Evolutionary conservation across 164 flowering plant species (phyloP), one percentile per base, ranked within the genome.

Genomic region (Vitis riparia): DNA sequence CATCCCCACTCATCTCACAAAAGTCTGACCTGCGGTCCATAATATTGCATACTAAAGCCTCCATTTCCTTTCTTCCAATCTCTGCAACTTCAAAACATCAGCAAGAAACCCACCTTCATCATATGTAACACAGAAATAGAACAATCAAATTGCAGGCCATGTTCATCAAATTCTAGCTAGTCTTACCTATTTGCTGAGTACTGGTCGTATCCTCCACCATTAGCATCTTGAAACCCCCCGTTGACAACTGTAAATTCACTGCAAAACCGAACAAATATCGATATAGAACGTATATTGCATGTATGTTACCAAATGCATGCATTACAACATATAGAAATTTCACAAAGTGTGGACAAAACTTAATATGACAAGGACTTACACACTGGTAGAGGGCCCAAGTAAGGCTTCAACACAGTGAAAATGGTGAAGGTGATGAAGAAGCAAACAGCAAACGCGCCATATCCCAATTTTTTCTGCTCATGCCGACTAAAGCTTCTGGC

Each of bases 1-100:
- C 62, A 48, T 91, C 89, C 0, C 89, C 91, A 0, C 71, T 66
- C 11, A 87, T 68, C 49, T 83, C 83, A 48, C 93, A 91, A 19
- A 69, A 68, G 51, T 88, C 84, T n/a, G 88, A 77, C 53, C 78
- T 82, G 52, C 67, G 64, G 8, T 73, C 73, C 11, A 51, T 51
- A 13, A 59, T 3, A 27, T 74, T 68, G 82, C 94, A 89, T 1
- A 78, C 9, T 1, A 3, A 37, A 37, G 75, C 77, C 55, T 72
- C 63, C 52, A 51, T 11, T 19, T 51, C 62, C 49, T 51, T 44
- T 17, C 30, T 4, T 15, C 13, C 50, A 5, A 15, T 56, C 12
- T 61, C 73, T 67, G 68, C 56, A 51, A 57, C 58, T 52, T 16
- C 37, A 60, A 62, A 52, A 37, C 44, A 37, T 37, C 44, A 37